Base-by-base conservation (phyloP, 768 basidiomycete genomes). In the Lactifluus hygrophoroides region DNA sequence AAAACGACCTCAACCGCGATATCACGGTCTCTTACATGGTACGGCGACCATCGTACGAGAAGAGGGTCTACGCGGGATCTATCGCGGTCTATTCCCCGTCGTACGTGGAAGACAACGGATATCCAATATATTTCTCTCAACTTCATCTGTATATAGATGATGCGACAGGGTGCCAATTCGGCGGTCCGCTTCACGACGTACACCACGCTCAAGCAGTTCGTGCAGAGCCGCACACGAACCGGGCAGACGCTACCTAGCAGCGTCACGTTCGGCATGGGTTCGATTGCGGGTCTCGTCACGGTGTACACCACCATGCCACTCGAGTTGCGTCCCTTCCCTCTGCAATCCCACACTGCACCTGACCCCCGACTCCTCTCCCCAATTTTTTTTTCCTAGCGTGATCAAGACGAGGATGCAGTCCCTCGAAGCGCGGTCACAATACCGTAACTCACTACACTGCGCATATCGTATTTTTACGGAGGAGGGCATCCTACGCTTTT, bases 381-480 rank as follows among this genome's bases (percentile, higher is more conserved):
- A 3, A 16, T 42, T 23, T 16, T 34, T 4, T 35, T 57, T 60
- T 45, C 32, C 14, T 64, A 95, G 93, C 68, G 94, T 97, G 30
- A 83, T 98, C 72, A 99, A 98, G 74, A 98, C 96, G 11, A 83
- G 95, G 25, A 99, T 98, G 96, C 96, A 99, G 71, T 86, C 91
- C 5, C 77, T 99, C 10, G 80, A 82, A 56, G 96, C 95, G 0
- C 77, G 81, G 10, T 72, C 77, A 23, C 86, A 93, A 59, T 99
- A 98, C 69, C 83, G 85, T 37, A 97, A 99, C 67, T 86, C 94
- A 3, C 89, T 97, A 74, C 94, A 98, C 66, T 98, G 95, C 65
- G 94, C 85, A 5, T 95, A 96, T 67, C 80, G 94, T 46, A 94
- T 97, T 68, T 84, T 92, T 63, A 92, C 86, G 0, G 95, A 98